These are phyloP conservation scores for Athelia psychrophila DNA, from an alignment of 1,284 basidiomycete species.

Conservation along the genomic window DNA sequence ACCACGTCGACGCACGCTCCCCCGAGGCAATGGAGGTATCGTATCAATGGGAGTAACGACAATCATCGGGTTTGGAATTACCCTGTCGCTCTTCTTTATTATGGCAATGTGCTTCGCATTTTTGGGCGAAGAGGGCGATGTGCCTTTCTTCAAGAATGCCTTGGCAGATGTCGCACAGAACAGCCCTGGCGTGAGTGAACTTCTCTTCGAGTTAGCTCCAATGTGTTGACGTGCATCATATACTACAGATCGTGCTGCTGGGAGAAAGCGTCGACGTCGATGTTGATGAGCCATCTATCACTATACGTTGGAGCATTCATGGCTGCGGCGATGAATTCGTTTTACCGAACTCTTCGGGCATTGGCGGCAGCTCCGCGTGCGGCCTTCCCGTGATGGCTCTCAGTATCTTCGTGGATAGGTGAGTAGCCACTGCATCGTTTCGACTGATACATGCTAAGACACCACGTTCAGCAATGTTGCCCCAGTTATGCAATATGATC, in stretches of 20 bases:
- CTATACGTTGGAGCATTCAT: conserved; percentile 55
- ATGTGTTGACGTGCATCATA: neutral
- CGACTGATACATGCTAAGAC: neutral
- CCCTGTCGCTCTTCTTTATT: conserved; percentile 46
- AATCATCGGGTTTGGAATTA: conserved; percentile 35
- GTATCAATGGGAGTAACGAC: conserved; percentile 38
- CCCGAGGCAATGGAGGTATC: conserved; percentile 10
- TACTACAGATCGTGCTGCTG: conserved; percentile 48
- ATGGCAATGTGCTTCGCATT: conserved; percentile 46
- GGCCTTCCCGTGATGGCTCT: conserved; percentile 44
- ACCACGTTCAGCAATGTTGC: conserved; percentile 23
- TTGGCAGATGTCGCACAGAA: conserved; percentile 38
- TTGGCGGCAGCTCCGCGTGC: conserved; percentile 43
- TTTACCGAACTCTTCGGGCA: conserved; percentile 46
- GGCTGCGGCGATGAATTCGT: conserved; percentile 46
- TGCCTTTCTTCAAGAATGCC: conserved; percentile 36
- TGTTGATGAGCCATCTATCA: conserved; percentile 53
- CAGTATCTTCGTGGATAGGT: conserved; percentile 51
- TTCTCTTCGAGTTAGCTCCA: neutral
- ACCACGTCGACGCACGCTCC: neutral
- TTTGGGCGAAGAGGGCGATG: conserved; percentile 41
- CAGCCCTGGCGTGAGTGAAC: conserved; percentile 43
- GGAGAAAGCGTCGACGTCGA: conserved; percentile 58
- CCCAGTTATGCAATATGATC: conserved; percentile 44
- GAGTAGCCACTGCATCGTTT: conserved; percentile 15